Conservation (phyloP, 176 grass and related monocot genomes). For the Tillandsia fasciculata region DNA sequence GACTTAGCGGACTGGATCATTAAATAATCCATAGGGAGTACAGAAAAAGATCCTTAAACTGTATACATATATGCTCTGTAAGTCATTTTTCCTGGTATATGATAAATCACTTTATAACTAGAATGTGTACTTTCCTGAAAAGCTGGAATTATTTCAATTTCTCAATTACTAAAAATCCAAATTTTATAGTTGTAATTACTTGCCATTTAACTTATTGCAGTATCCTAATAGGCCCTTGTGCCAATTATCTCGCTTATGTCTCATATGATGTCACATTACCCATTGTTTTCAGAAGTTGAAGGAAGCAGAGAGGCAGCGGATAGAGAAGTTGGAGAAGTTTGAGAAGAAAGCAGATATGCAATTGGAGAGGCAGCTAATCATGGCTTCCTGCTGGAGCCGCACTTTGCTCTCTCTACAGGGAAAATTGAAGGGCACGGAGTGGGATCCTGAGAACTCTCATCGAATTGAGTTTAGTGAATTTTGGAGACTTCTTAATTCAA, state of each 20-base stretch:
- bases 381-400: constrained; percentile 26
- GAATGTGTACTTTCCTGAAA: too few species aligned
- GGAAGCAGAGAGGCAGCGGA: constrained; percentile 17
- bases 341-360: constrained; percentile 29
- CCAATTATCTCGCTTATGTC: background rate
- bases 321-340: constrained; percentile 30
- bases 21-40: too few species aligned
- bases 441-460: constrained; percentile 33
- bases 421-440: constrained; percentile 34
- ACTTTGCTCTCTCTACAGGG: constrained; percentile 26
- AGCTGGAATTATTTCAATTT: too few species aligned
- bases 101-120: too few species aligned
- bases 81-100: too few species aligned
- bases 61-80: too few species aligned
- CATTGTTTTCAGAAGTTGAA: constrained; percentile 22
- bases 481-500: constrained; percentile 27
- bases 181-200: too few species aligned
- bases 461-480: constrained; percentile 31
- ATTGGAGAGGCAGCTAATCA: constrained; percentile 26
- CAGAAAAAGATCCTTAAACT: too few species aligned
- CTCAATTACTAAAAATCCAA: too few species aligned
- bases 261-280: background rate
- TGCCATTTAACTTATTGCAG: background rate
- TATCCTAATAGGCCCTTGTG: background rate
- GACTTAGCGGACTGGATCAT: too few species aligned